Base-by-base conservation (phyloP, 1,284 basidiomycete species). In the Apiotrichum akiyoshidainum region DNA sequence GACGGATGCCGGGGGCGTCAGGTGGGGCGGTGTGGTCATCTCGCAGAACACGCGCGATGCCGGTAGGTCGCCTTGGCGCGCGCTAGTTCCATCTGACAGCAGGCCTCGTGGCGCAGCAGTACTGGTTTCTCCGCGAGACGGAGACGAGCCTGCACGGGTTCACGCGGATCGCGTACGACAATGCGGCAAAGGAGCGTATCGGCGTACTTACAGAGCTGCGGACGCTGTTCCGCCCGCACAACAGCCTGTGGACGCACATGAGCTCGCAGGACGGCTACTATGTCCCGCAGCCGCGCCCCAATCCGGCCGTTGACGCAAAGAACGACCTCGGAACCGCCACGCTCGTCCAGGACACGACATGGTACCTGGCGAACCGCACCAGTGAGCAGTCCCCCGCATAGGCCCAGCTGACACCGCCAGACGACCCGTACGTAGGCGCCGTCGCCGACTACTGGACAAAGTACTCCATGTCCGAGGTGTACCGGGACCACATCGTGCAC, bases 261-360 rank as follows among this genome's bases (percentile, higher is more conserved):
- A 61, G 59, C 40, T 65, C 70, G 11, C 64, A 65, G 55, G 39
- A 63, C 21, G 57, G 60, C 34, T 64, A 64, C 12, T 67, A 61
- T 45, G 69, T 52, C 5, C 69, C 62, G 22, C 45, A 64, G 44
- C 68, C 68, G 14, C 46, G 39, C 31, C 66, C 65, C 21, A 63
- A 61, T 21, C 65, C 63, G 14, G 64, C 68, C 2, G 58, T 65
- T 4, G 64, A 57, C 16, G 37, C 61, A 8, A 58, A 52, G 12
- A 56, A 42, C 33, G 45, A 57, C 46, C 35, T 52, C 1, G 57
- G 60, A 21, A 16, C 55, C 13, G 54, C 47, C 14, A 68, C 59
- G 11, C 34, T 65, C 7, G 72, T 71, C 2, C 72, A 74, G 54
- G 72, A 74, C 56, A 66, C 72, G 8, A 74, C 72, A 11, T 74